phyloP scores from a whole-genome alignment of 495 filamentous ascomycete species.

The Pyrenula massariospora region DNA sequence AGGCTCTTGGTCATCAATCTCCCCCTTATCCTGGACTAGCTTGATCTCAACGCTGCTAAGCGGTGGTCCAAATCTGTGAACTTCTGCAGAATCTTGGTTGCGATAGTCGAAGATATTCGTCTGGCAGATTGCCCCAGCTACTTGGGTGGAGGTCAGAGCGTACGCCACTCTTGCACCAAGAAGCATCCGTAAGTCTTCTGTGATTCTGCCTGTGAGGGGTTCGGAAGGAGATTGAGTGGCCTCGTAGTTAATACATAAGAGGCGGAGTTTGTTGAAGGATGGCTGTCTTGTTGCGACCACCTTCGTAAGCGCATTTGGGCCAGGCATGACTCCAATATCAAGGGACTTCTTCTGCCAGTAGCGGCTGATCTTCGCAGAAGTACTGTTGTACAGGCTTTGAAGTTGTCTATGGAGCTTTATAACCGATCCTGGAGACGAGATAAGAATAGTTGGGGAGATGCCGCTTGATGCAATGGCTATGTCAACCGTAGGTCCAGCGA shows the following conservation, averaged over 20 bases:
- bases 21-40: conserved; percentile 46
- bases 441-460: conserved; percentile 71
- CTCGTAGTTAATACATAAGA: conserved; percentile 29
- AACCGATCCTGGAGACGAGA: conserved; percentile 66
- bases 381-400: conserved; percentile 34
- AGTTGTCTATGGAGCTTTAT: conserved; percentile 49
- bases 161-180: conserved; percentile 75
- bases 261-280: conserved; percentile 56
- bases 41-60: conserved; percentile 69
- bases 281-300: conserved; percentile 10
- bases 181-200: conserved; percentile 63
- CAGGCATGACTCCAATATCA: conserved; percentile 54
- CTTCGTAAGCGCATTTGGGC: conserved; percentile 24
- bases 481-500: conserved; percentile 58
- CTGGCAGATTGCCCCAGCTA: conserved; percentile 78
- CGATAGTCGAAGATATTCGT: conserved; percentile 82
- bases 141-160: conserved; percentile 65
- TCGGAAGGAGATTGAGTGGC: conserved; percentile 18
- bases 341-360: conserved; percentile 59
- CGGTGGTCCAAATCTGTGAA: conserved; percentile 73
- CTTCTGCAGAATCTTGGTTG: conserved; percentile 20
- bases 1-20: conserved; percentile 37
- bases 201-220: conserved; percentile 42
- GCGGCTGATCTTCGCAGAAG: conserved; percentile 46
- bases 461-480: conserved; percentile 58